Conservation (phyloP, 2,329 filamentous ascomycete species). For the Penicillium sp. region DNA sequence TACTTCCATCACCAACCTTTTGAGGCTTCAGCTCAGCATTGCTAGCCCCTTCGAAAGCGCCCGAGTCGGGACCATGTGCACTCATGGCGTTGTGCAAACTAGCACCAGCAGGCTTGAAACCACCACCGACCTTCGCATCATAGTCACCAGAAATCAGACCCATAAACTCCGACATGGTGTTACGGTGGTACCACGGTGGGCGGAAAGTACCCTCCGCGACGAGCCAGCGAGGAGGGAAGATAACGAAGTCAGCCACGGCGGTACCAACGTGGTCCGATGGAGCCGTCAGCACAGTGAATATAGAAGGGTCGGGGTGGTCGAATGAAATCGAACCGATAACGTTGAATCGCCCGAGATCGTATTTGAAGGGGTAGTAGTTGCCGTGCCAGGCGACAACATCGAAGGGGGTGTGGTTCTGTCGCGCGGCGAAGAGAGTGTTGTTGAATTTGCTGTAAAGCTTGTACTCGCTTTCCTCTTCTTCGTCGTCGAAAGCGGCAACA, state of each 20-base stretch:
- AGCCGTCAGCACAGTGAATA: conserved; percentile 68
- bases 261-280: conserved; percentile 59
- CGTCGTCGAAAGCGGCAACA: conserved; percentile 66
- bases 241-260: conserved; percentile 64
- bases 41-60: conserved; percentile 57
- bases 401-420: conserved; percentile 70
- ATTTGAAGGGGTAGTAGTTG: conserved; percentile 78
- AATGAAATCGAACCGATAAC: conserved; percentile 70
- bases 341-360: conserved; percentile 75
- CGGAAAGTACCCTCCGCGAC: conserved; percentile 62
- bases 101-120: conserved; percentile 62
- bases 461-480: conserved; percentile 51
- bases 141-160: conserved; percentile 62
- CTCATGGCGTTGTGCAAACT: conserved; percentile 71
- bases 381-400: conserved; percentile 81
- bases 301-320: conserved; percentile 76
- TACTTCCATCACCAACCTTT: conserved; percentile 60
- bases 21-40: conserved; percentile 55
- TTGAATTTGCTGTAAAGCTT: conserved; percentile 65
- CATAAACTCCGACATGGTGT: conserved; percentile 67
- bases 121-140: conserved; percentile 57
- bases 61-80: conserved; percentile 61
- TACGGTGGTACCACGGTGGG: conserved; percentile 64
- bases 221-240: conserved; percentile 65
- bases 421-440: conserved; percentile 64